Base-by-base conservation (phyloP, 2,329 filamentous ascomycete species). In the Mariannaea sp. region DNA sequence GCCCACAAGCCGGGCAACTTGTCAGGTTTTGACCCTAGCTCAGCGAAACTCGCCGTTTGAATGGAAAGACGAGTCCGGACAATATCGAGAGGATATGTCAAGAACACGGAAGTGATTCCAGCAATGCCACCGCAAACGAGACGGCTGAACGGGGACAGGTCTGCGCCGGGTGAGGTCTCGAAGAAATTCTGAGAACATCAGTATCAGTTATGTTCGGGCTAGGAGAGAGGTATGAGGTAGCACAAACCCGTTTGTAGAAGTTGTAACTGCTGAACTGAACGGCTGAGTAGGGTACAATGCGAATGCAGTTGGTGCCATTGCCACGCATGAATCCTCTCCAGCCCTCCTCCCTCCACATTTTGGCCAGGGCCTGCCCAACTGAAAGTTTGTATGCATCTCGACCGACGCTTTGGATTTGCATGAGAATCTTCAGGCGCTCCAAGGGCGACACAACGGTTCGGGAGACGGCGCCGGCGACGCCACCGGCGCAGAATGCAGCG, bases 201-300 rank as follows among this genome's bases (percentile, higher is more conserved):
- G n/a, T n/a, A 45, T 60, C 57, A 58, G 24, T 32, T 7, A 14
- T 33, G 7, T 17, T 20, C 29, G 7, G 10, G 7, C 12, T 10
- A 22, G 9, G 16, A 22, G 17, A n/a, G n/a, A n/a, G n/a, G n/a
- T n/a, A 13, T 14, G n/a, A 12, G 2, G 16, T 16, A 8, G 17
- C 30, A 49, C 86, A 71, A 77, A 95, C 92, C 76, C 86, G 83
- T 75, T 96, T 97, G 76, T 99, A 99, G 63, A 97, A 85, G 71
- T 96, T 97, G 78, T 97, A 99, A 70, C 92, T 95, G 64, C 93
- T 93, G 73, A 99, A 99, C 70, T 99, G 94, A 33, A 97, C 94
- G 9, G 94, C 94, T 43, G 93, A 97, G 73, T 99, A 99, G 4
- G 94, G 94, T 46, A 99, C 91, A 62, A 99, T 99, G 57, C 94